Evolutionary conservation across 192 early-diverging fungal genomes (phyloP).

Genomic region (Coemansia sp.): DNA sequence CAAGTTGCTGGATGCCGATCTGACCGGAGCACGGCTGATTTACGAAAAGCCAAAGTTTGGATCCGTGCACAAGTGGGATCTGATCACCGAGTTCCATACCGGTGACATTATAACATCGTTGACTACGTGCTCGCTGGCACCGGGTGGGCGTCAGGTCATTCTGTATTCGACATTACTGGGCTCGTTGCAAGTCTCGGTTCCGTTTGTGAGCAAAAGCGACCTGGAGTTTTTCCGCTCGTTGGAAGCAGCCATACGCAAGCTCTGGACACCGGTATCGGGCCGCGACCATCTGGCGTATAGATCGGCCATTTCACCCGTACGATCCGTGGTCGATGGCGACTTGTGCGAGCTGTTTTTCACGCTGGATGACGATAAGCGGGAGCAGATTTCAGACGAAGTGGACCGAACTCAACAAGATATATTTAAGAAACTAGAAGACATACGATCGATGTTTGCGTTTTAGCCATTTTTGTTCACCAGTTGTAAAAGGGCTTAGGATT

Average conservation of each 20-base stretch:
- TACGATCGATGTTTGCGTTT: constrained; percentile 60
- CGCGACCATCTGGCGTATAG: constrained; percentile 88
- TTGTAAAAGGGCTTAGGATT: constrained; percentile 70
- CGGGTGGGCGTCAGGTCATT: constrained; percentile 83
- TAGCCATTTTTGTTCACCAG: constrained; percentile 57
- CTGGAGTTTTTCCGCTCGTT: constrained; percentile 89
- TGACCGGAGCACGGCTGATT: constrained; percentile 76
- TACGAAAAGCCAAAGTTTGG: constrained; percentile 80
- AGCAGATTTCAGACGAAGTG: constrained; percentile 77
- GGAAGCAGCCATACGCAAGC: constrained; percentile 85
- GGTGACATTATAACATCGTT: constrained; percentile 88
- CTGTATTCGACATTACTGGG: constrained; percentile 88
- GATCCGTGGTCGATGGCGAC: constrained; percentile 81
- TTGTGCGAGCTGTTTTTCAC: constrained; percentile 77
- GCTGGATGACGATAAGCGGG: constrained; percentile 10
- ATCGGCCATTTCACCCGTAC: constrained; percentile 75
- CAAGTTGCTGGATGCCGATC: constrained; percentile 82
- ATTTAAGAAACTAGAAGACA: constrained; percentile 92
- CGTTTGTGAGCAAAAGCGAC: constrained; percentile 86
- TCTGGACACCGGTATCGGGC: constrained; percentile 73
- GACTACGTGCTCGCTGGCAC: constrained; percentile 70
- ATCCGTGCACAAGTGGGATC: constrained; percentile 64
- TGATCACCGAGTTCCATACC: constrained; percentile 74
- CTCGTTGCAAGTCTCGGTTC: constrained; percentile 77
- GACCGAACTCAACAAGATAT: constrained; percentile 84